These are phyloP conservation scores for Lepraria neglecta DNA, from an alignment of 495 filamentous ascomycete species.

Conservation along the genomic window DNA sequence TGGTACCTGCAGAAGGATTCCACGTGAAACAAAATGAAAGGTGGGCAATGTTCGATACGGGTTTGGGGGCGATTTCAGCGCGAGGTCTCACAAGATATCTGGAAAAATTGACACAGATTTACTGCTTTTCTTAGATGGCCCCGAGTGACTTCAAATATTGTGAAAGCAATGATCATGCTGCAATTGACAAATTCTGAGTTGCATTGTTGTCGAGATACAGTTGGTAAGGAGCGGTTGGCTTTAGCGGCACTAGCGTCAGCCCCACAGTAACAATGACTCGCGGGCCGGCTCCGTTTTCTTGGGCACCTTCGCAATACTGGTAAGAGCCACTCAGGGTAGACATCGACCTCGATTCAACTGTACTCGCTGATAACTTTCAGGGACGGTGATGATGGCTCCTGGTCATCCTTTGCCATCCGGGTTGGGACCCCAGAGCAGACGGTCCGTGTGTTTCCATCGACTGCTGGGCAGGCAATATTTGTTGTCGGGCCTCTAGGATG, in stretches of 20 bases:
- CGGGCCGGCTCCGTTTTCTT: constrained; percentile 7
- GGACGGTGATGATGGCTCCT: constrained; percentile 48
- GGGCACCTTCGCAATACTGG: constrained; percentile 7
- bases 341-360: background rate
- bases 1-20: constrained; percentile 1
- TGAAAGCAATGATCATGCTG: constrained; percentile 6
- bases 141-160: too few relatives aligned
- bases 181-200: background rate
- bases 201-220: background rate
- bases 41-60: background rate
- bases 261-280: constrained; percentile 10
- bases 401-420: constrained; percentile 45
- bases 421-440: constrained; percentile 44
- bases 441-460: constrained; percentile 42
- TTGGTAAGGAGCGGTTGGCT: background rate
- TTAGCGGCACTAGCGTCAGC: background rate
- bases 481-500: constrained; percentile 34
- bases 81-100: background rate
- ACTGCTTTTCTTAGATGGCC: background rate
- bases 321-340: constrained; percentile 16
- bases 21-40: constrained; percentile 5
- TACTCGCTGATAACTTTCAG: constrained; percentile 23
- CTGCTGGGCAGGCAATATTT: constrained; percentile 41
- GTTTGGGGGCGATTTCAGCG: background rate
- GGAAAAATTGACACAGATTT: background rate